These are phyloP conservation scores for Coleophoma crateriformis DNA, from an alignment of 2,329 filamentous ascomycete species.

Conservation along the genomic window DNA sequence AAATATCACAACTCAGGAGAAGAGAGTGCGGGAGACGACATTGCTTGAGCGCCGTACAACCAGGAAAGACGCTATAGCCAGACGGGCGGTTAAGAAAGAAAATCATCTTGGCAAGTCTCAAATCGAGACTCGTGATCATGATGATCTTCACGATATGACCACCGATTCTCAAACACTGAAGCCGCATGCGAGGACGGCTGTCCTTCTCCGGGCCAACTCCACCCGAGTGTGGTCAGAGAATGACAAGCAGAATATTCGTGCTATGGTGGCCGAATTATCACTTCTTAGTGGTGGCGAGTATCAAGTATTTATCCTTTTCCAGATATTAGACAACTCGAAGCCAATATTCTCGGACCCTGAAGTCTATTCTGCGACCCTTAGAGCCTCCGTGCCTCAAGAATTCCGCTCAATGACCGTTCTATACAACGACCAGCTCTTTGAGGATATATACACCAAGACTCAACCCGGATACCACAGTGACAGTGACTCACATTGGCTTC, in stretches of 20 bases:
- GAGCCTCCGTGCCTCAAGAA: conserved; percentile 61
- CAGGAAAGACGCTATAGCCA: conserved; percentile 1
- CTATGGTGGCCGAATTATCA: conserved; percentile 71
- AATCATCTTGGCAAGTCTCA: background rate
- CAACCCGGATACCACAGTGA: conserved; percentile 39
- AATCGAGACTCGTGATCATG: conserved; percentile 9
- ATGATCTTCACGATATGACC: background rate
- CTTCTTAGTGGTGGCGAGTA: conserved; percentile 76
- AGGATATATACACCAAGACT: conserved; percentile 70
- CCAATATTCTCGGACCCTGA: conserved; percentile 54
- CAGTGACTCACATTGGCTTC: conserved; percentile 38
- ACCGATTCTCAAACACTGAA: background rate
- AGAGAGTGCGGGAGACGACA: conserved; percentile 3
- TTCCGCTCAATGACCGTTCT: conserved; percentile 66
- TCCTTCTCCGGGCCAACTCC: conserved; percentile 72
- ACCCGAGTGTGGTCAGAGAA: conserved; percentile 73
- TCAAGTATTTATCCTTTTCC: conserved; percentile 72
- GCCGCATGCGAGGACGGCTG: conserved; percentile 55
- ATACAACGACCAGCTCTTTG: conserved; percentile 71
- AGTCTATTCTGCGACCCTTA: conserved; percentile 54
- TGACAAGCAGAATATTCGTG: conserved; percentile 72
- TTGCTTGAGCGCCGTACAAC: background rate
- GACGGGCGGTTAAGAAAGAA: background rate
- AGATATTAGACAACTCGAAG: conserved; percentile 60
- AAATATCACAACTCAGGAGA: background rate